phyloP scores from a whole-genome alignment of 78 protist species.

The Polysphondylium violaceum region DNA sequence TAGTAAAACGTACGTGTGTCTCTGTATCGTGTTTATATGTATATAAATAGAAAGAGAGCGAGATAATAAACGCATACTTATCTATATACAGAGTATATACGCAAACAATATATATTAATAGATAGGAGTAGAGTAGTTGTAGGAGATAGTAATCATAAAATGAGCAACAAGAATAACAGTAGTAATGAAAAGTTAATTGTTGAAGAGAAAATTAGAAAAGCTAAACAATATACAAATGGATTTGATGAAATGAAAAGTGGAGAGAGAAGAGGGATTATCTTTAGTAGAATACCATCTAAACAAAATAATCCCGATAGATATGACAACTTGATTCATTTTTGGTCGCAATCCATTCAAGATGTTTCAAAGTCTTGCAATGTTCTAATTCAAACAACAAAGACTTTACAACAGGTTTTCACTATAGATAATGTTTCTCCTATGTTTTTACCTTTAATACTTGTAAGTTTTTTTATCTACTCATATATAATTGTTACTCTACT shows the following conservation, averaged over 20 bases:
- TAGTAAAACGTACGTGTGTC: no score
- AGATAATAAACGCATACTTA: no score
- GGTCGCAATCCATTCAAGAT: constrained; percentile 15
- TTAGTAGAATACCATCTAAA: constrained; percentile 46
- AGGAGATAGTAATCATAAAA: no score
- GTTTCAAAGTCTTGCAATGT: constrained; percentile 15
- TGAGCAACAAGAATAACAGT: no score
- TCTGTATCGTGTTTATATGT: no score
- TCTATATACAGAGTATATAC: no score
- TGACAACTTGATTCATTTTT: constrained; percentile 48
- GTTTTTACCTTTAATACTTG: constrained; percentile 28
- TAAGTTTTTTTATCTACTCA: constrained; percentile 5
- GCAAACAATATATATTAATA: no score
- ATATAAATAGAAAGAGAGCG: no score
- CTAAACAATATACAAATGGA: no score
- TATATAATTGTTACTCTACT: background rate
- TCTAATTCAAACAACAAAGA: constrained; percentile 40
- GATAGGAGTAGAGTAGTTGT: no score
- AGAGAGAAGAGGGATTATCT: constrained; percentile 31
- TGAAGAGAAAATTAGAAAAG: no score
- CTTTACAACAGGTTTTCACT: constrained; percentile 15
- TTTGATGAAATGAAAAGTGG: constrained; percentile 5
- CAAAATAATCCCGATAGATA: constrained; percentile 56
- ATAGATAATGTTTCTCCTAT: constrained; percentile 50
- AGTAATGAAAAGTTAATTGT: no score